Conservation (phyloP, 2,329 filamentous ascomycete species). For the Claviceps monticola region DNA sequence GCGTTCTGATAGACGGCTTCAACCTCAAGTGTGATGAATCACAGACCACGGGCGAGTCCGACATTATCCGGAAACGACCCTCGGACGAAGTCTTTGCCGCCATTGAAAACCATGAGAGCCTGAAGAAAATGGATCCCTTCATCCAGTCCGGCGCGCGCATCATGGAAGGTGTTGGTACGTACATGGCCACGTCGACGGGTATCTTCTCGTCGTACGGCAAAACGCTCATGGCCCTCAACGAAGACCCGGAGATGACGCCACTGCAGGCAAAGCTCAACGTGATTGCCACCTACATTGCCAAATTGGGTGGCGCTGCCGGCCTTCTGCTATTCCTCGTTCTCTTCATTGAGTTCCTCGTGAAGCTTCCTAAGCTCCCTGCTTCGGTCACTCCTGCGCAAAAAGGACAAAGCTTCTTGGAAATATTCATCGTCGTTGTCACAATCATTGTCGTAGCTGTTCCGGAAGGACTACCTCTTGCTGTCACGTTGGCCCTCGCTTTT, state of each 20-base stretch:
- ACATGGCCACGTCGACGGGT: conserved; percentile 59
- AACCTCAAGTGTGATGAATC: conserved; percentile 67
- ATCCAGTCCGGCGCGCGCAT: conserved; percentile 75
- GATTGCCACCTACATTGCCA: conserved; percentile 65
- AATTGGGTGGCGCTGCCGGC: conserved; percentile 63
- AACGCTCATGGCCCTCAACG: conserved; percentile 60
- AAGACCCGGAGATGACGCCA: conserved; percentile 61
- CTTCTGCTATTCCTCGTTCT: conserved; percentile 71
- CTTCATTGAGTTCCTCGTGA: conserved; percentile 70
- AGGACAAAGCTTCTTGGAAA: conserved; percentile 63
- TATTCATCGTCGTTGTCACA: conserved; percentile 65
- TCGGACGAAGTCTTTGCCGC: conserved; percentile 56
- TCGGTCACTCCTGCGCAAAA: conserved; percentile 50
- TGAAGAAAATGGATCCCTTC: conserved; percentile 66
- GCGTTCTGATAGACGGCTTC: conserved; percentile 58
- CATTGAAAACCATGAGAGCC: conserved; percentile 49
- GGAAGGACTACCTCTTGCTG: conserved; percentile 62
- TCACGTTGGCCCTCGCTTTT: conserved; percentile 65
- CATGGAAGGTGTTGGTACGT: conserved; percentile 64
- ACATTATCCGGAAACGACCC: conserved; percentile 54
- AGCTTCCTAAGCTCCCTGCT: conserved; percentile 39
- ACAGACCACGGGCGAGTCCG: conserved; percentile 66
- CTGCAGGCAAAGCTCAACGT: conserved; percentile 63
- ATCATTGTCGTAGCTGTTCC: conserved; percentile 71
- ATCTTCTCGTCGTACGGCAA: conserved; percentile 62